Evolutionary conservation across 2,329 filamentous ascomycete genomes (phyloP), one percentile per base, ranked within the genome.

Genomic region (Penicillium sp.): DNA sequence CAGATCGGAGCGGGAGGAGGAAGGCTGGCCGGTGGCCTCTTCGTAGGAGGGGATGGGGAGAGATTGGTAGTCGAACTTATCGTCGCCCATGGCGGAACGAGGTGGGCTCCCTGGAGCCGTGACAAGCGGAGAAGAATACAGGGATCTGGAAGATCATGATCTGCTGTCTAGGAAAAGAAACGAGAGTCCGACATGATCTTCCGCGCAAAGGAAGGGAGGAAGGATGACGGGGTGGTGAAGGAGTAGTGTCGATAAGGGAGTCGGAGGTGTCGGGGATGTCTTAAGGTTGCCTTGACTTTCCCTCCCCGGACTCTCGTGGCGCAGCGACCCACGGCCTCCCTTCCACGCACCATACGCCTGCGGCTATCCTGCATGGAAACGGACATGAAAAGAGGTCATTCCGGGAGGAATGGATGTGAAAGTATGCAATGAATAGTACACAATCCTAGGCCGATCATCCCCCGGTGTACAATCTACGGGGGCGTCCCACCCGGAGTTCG

Each of bases 1-100:
- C 11, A 63, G 54, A 27, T 63, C 52, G 25, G 58, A 57, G 28
- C 60, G 54, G 28, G 61, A 63, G 24, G 61, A 62, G 9, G 60
- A 61, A 18, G 61, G 49, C 25, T 61, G 60, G 7, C 54, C 61
- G 40, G 56, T 62, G 57, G 90, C 89, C 76, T 95, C 89, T 71
- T 92, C 89, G 72, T 94, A 94, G 40, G 85, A 85, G 27, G 89
- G 90, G 68, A 94, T 92, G 28, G 89, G 87, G 41, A 87, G 78
- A 56, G 79, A 74, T 65, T 83, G 80, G 70, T 85, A 84, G 54
- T 76, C 76, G 61, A 71, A 71, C 64, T 84, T 84, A 69, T 82
- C 76, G 69, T 81, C 79, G 63, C 68, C 67, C 73, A 75, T 75
- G 61, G 63, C 64, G 63, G 57, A 56, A 57, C 57, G 54, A 60